Evolutionary conservation across 257 asterid genomes (phyloP).

Genomic region (Fraxinus pennsylvanica): DNA sequence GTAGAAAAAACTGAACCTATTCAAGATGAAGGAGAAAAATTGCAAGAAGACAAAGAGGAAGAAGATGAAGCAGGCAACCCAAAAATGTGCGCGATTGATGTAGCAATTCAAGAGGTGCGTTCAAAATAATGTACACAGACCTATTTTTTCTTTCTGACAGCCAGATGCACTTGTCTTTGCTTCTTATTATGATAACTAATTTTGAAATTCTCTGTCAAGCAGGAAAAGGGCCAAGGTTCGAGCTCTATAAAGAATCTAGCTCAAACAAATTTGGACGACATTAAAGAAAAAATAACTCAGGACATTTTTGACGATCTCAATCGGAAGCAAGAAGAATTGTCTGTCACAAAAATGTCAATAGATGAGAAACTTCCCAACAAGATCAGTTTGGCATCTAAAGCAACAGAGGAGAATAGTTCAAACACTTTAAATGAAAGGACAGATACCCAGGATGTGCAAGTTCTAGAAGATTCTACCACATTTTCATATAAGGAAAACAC

Average conservation of each 20-base stretch:
- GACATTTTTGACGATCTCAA: slow-evolving; percentile 22
- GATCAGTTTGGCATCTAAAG: slow-evolving; percentile 29
- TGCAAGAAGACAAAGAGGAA: background rate
- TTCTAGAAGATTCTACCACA: slow-evolving; percentile 23
- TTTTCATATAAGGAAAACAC: slow-evolving; percentile 23
- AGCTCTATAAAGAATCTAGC: slow-evolving; percentile 18
- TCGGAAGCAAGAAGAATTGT: slow-evolving; percentile 26
- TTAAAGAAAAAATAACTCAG: slow-evolving; percentile 14
- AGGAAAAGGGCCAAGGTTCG: slow-evolving; percentile 30
- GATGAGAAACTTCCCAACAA: slow-evolving; percentile 26
- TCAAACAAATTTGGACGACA: slow-evolving; percentile 16
- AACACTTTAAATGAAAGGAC: background rate
- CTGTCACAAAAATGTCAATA: slow-evolving; percentile 24
- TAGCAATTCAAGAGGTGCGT: slow-evolving; percentile 32
- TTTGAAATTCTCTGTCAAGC: slow-evolving; percentile 19
- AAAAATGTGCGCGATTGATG: background rate
- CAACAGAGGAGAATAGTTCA: slow-evolving; percentile 15
- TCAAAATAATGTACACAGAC: background rate
- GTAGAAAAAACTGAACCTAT: background rate
- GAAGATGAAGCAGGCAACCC: background rate
- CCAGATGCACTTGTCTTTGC: slow-evolving; percentile 15
- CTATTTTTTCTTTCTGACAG: slow-evolving; percentile 19
- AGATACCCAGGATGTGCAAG: slow-evolving; percentile 17
- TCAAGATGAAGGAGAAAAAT: background rate
- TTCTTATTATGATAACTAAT: slow-evolving; percentile 10